Conservation (phyloP, 345 rosid genomes). For the Conringia planisiliqua region DNA sequence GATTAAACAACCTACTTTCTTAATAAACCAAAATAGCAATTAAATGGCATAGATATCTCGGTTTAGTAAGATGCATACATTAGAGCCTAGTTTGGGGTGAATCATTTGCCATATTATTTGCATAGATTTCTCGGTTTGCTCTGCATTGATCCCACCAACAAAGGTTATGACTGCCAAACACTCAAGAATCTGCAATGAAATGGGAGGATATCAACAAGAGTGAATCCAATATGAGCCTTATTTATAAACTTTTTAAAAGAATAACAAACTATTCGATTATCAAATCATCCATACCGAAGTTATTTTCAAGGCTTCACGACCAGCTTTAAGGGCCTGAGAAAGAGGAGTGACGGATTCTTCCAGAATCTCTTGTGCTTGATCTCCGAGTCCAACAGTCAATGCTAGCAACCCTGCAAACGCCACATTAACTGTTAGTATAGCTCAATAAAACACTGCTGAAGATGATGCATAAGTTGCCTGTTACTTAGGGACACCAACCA, state of each 20-base stretch:
- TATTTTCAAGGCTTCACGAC: conserved; percentile 47
- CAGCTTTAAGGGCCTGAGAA: conserved; percentile 67
- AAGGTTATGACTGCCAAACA: conserved; percentile 83
- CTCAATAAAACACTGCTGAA: neutral
- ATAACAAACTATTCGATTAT: neutral
- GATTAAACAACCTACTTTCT: neutral
- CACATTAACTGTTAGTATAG: neutral
- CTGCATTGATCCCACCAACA: conserved; percentile 67
- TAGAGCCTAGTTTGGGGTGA: conserved; percentile 80
- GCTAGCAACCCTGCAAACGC: conserved; percentile 68
- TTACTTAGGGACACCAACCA: conserved; percentile 30
- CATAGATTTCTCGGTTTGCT: conserved; percentile 77
- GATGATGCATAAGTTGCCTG: neutral
- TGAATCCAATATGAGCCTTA: neutral
- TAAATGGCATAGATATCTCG: neutral
- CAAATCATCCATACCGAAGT: conserved; percentile 45
- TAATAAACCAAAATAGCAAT: neutral
- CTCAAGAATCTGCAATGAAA: conserved; percentile 55
- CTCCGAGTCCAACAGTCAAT: conserved; percentile 69
- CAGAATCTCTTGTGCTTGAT: conserved; percentile 57
- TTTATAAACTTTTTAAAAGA: neutral
- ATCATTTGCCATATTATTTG: conserved; percentile 87
- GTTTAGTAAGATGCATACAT: conserved; percentile 45
- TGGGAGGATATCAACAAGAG: neutral
- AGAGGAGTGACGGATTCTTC: conserved; percentile 61